A percentile compares a stretch with the other conserved stretches of the same genome.
Conservation (phyloP, 1,284 basidiomycete genomes). For the Phylloporus sp. region DNA sequence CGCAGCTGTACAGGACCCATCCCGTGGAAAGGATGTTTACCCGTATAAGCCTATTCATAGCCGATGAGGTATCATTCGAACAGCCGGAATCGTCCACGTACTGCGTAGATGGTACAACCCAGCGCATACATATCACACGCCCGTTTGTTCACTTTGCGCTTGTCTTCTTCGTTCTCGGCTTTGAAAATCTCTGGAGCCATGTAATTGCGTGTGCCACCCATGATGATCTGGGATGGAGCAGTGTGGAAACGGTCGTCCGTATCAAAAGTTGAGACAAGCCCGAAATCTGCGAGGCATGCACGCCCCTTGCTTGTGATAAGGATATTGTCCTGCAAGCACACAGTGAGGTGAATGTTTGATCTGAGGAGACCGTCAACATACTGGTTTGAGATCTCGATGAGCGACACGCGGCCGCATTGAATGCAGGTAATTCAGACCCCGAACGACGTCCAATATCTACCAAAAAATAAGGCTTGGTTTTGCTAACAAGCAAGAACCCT, state of each 20-base stretch:
- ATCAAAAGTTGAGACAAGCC: constrained; percentile 30
- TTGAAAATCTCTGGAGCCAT: constrained; percentile 30
- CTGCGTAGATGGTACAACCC: constrained; percentile 35
- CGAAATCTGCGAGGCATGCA: constrained; percentile 36
- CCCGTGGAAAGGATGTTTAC: constrained; percentile 14
- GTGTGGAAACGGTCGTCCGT: constrained; percentile 16
- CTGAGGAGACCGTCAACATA: constrained; percentile 3
- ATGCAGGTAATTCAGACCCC: constrained; percentile 31
- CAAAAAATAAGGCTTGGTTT: background rate
- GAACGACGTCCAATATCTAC: constrained; percentile 29
- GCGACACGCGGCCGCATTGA: constrained; percentile 31
- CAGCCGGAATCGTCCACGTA: constrained; percentile 11
- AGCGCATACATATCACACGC: constrained; percentile 34
- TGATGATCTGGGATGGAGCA: constrained; percentile 7
- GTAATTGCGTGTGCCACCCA: constrained; percentile 24
- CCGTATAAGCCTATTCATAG: constrained; percentile 21
- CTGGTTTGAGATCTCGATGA: constrained; percentile 35
- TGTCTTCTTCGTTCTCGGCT: constrained; percentile 9
- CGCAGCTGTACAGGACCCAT: background rate
- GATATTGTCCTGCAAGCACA: constrained; percentile 29
- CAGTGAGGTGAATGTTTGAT: background rate
- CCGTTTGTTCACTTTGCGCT: constrained; percentile 28
- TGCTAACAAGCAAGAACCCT: background rate
- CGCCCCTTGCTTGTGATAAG: constrained; percentile 25
- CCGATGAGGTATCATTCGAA: background rate